These are phyloP conservation scores for Alternaria incomplexa DNA, from an alignment of 2,329 filamentous ascomycete species.

Conservation along the genomic window DNA sequence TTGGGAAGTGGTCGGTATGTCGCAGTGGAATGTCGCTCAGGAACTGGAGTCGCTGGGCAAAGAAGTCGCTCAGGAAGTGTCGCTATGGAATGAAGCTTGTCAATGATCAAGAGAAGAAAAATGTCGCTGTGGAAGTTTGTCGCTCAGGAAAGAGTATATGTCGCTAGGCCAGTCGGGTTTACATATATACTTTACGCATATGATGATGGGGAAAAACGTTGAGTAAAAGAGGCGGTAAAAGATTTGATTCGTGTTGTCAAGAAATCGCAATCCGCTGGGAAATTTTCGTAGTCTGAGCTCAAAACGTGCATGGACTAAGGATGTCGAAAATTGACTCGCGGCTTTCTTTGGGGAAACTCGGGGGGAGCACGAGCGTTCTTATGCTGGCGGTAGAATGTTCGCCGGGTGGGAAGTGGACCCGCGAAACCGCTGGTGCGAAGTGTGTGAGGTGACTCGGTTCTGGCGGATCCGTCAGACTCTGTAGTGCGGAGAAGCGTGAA, in stretches of 20 bases:
- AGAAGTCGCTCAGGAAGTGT: slow-evolving; percentile 21
- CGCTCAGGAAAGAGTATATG: slow-evolving; percentile 18
- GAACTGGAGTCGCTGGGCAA: slow-evolving; percentile 7
- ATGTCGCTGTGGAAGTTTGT: slow-evolving; percentile 23
- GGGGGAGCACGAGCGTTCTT: slow-evolving; percentile 31
- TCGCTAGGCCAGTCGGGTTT: slow-evolving; percentile 13
- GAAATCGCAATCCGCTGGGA: slow-evolving; percentile 22
- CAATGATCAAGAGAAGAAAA: slow-evolving; percentile 5
- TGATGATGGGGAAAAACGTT: slow-evolving; percentile 3
- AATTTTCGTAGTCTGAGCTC: slow-evolving; percentile 21
- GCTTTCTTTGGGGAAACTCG: slow-evolving; percentile 15
- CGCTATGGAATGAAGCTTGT: slow-evolving; percentile 19
- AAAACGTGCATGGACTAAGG: slow-evolving; percentile 14
- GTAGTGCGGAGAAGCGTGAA: slow-evolving; percentile 28
- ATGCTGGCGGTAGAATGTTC: slow-evolving; percentile 21
- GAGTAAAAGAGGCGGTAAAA: slow-evolving; percentile 20
- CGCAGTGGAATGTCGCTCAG: slow-evolving; percentile 11
- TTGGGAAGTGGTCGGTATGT: neutral
- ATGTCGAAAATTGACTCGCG: slow-evolving; percentile 10
- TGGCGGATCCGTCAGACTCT: slow-evolving; percentile 18
- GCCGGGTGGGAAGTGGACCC: slow-evolving; percentile 14
- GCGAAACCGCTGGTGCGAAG: slow-evolving; percentile 8
- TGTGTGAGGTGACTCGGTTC: slow-evolving; percentile 10
- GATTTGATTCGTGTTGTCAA: slow-evolving; percentile 22
- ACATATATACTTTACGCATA: slow-evolving; percentile 28